Conservation (phyloP, 192 early-diverging fungal species). For the Backusella tarrabulga region DNA sequence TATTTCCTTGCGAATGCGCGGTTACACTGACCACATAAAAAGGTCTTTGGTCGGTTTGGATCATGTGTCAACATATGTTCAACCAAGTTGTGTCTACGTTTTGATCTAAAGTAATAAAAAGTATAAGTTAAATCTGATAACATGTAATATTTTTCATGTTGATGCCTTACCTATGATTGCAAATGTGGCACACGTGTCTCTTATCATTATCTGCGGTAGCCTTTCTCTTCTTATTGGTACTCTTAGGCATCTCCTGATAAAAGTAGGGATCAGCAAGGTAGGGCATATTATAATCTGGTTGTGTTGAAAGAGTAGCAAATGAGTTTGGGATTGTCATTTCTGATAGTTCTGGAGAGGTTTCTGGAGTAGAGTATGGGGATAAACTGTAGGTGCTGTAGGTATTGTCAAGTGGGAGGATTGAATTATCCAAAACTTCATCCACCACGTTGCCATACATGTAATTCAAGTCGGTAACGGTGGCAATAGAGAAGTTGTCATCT, state of each 20-base stretch:
- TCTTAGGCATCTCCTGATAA: conserved; percentile 3
- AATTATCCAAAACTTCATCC: not conserved
- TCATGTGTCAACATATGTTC: conserved; percentile 27
- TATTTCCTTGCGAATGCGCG: conserved; percentile 24
- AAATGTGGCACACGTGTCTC: conserved; percentile 10
- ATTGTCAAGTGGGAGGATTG: not conserved
- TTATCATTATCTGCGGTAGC: conserved; percentile 1
- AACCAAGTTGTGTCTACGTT: conserved; percentile 19
- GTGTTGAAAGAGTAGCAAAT: not conserved
- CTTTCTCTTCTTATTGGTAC: not conserved
- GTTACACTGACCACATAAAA: conserved; percentile 12
- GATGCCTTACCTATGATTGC: conserved; percentile 14
- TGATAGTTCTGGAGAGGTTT: conserved; percentile 4
- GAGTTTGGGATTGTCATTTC: not conserved
- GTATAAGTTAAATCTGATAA: not conserved
- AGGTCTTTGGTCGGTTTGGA: conserved; percentile 14
- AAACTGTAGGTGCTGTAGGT: not conserved
- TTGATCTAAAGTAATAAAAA: conserved; percentile 13
- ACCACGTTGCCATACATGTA: not conserved
- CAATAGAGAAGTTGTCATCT: conserved; percentile 22
- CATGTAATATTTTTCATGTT: not conserved
- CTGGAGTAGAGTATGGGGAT: conserved; percentile 2
- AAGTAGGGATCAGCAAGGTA: conserved; percentile 2
- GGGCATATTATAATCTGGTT: conserved; percentile 4
- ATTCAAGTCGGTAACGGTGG: not conserved